A percentile compares a stretch with the other conserved stretches of the same genome.
Conservation (phyloP, 108 stramenopile genomes). For the Cyclotella cryptica region DNA sequence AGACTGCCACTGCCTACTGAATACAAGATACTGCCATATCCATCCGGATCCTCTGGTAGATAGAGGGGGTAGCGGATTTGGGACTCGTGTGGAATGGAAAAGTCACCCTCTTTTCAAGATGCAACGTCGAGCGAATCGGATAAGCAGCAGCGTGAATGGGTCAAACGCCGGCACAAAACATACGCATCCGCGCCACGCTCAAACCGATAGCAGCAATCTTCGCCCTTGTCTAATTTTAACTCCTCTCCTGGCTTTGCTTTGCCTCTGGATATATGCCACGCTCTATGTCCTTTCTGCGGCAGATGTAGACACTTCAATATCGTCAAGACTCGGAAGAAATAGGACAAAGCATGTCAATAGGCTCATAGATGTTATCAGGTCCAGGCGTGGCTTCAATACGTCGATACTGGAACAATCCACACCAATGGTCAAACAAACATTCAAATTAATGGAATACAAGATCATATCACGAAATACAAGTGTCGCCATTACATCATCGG, state of each 20-base stretch:
- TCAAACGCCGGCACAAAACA: not conserved
- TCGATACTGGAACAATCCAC: not conserved
- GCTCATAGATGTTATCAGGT: not conserved
- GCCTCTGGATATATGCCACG: constrained; percentile 6
- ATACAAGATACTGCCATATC: no score
- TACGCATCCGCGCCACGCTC: not conserved
- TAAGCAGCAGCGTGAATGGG: not conserved
- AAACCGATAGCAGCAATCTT: not conserved
- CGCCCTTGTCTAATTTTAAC: not conserved
- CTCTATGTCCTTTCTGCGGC: not conserved
- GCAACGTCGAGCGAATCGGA: not conserved
- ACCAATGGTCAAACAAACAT: not conserved
- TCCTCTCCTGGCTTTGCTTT: not conserved
- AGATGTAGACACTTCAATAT: not conserved
- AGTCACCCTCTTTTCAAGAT: no score
- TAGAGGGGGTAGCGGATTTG: no score
- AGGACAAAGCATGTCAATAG: not conserved
- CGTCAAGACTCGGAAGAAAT: not conserved
- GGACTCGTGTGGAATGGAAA: no score
- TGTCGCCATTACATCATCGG: constrained; percentile 42
- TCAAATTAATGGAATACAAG: not conserved
- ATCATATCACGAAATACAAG: constrained; percentile 30
- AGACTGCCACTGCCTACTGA: no score
- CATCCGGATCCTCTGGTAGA: no score
- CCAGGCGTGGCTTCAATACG: not conserved